Base-by-base conservation (phyloP, 2,329 filamentous ascomycete genomes). In the Aureobasidium pullulans region DNA sequence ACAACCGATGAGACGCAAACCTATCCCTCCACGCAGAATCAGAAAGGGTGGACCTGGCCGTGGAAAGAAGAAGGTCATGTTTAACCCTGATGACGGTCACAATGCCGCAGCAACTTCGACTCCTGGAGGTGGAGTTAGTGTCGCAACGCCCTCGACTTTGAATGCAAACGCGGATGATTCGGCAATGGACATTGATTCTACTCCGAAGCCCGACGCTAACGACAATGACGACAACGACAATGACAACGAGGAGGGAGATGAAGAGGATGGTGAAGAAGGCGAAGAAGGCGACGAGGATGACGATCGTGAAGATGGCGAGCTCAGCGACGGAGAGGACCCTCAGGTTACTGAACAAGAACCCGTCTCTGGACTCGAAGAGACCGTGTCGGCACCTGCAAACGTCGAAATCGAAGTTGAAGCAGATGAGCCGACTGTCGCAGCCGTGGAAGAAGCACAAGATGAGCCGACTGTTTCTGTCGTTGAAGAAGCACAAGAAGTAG, bases 21-120 rank as follows among this genome's bases (percentile, higher is more conserved):
- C 87, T 0, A 87, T 86, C 31, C 87, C 88, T 1, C 89, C 89
- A 0, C 91, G 90, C 71, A 86, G 89, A 71, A 96, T 93, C 78
- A 79, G 82, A 62, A 78, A 75, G 49, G 92, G 89, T 72, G 88
- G 89, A 0, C 85, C 88, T 37, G 90, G 90, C 7, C 84, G 90
- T 63, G 89, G 89, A 63, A 93, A 87, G 79, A 89, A 86, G 73
- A 90, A 86, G 70, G 82, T 85, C 43, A 80, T 81, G 62, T 84
- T 85, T 77, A 72, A 69, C 16, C 67, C 78, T 72, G 72, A 75
- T 34, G 70, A 71, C 32, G 71, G 71, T 23, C 78, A 75, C 32
- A 71, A 72, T 28, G 67, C 72, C 0, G 66, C 73, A 2, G 69
- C 72, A 39, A 67, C 70, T 19, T 71, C 72, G 44, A 71, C 69